A percentile compares a stretch with the other conserved stretches of the same genome.
Evolutionary conservation across 306 rosid species (phyloP).

Genomic region (Sechiopsis laciniata): DNA sequence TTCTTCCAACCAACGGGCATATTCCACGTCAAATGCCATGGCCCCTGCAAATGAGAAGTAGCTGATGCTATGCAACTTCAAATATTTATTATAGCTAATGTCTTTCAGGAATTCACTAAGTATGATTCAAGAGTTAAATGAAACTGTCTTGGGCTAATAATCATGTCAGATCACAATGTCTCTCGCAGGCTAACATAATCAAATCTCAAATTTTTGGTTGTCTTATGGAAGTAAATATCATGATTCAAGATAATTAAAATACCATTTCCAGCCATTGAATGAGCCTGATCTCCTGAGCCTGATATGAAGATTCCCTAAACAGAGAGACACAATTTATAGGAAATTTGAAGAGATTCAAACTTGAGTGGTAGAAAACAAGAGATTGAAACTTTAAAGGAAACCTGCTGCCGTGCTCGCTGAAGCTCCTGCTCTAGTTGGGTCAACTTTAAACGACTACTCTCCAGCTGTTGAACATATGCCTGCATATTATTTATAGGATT

Average conservation of each 20-base stretch:
- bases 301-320: slow-evolving; percentile 56
- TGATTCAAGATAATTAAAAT: not conserved
- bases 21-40: slow-evolving; percentile 67
- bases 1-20: slow-evolving; percentile 75
- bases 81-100: not conserved
- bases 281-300: slow-evolving; percentile 82
- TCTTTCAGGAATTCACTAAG: not conserved
- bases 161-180: not conserved
- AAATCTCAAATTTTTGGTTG: slow-evolving; percentile 8
- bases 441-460: slow-evolving; percentile 73
- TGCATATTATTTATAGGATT: slow-evolving; percentile 8
- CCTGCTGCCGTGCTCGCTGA: slow-evolving; percentile 79
- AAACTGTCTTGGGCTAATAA: not conserved
- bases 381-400: slow-evolving; percentile 14
- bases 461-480: slow-evolving; percentile 77
- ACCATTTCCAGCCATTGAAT: slow-evolving; percentile 69
- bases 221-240: slow-evolving; percentile 4
- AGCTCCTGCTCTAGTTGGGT: slow-evolving; percentile 79
- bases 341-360: slow-evolving; percentile 6
- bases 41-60: slow-evolving; percentile 41
- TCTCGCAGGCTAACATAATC: not conserved
- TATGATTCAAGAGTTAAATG: not conserved
- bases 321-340: slow-evolving; percentile 17
- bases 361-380: not conserved
- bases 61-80: slow-evolving; percentile 12